Percentiles rank a stretch among this genome's conserved stretches.
phyloP scores from a whole-genome alignment of 345 rosid species.

The Brassica juncea region DNA sequence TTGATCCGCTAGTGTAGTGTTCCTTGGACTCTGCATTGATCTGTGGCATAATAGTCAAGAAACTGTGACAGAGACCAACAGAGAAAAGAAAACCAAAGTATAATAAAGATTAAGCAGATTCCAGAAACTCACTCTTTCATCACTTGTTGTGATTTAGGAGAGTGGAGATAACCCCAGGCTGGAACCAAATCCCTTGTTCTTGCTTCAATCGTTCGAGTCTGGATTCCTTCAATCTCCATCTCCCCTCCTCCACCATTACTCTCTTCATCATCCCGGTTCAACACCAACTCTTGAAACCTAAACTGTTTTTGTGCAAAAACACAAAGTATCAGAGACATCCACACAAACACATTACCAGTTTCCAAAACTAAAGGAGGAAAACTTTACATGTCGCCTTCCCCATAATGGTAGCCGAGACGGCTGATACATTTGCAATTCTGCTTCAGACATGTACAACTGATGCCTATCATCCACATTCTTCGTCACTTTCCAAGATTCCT shows the following conservation, averaged over 20 bases:
- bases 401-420: conserved; percentile 56
- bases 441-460: conserved; percentile 77
- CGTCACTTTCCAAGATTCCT: conserved; percentile 37
- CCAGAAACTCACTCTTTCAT: conserved; percentile 47
- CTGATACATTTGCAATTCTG: conserved; percentile 75
- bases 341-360: conserved; percentile 3
- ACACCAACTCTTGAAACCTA: conserved; percentile 57
- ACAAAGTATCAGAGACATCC: conserved; percentile 25
- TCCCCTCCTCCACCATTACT: conserved; percentile 54
- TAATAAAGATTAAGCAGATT: background rate
- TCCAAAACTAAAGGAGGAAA: background rate
- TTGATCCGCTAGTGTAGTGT: conserved; percentile 1
- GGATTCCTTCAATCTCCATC: conserved; percentile 66
- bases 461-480: conserved; percentile 58
- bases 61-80: conserved; percentile 3
- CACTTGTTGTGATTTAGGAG: conserved; percentile 43
- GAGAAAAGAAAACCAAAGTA: background rate
- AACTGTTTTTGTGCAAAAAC: conserved; percentile 50
- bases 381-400: conserved; percentile 72
- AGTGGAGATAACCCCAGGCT: conserved; percentile 53
- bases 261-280: conserved; percentile 44
- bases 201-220: conserved; percentile 61
- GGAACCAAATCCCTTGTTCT: conserved; percentile 72
- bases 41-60: conserved; percentile 25
- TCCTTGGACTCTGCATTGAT: conserved; percentile 17